A percentile compares a stretch with the other conserved stretches of the same genome.
Conservation (phyloP, 306 rosid genomes). For the Albizia julibrissin region DNA sequence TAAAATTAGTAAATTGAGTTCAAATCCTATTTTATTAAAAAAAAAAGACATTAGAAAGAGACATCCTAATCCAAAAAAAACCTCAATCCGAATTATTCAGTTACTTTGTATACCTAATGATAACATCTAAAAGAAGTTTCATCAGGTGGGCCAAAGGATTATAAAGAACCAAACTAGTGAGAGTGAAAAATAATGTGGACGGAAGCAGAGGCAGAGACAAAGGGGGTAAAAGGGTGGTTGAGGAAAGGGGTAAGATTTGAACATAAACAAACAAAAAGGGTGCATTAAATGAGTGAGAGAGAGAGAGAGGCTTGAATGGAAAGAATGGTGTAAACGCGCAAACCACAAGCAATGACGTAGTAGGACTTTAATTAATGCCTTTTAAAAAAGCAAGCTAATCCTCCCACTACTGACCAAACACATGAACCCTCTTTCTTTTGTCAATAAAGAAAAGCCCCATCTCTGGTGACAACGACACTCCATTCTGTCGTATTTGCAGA, state of each 20-base stretch:
- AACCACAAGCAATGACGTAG: conserved; percentile 43
- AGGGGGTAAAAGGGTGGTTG: not conserved
- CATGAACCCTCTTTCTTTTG: conserved; percentile 42
- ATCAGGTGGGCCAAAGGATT: no score
- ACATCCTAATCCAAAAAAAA: no score
- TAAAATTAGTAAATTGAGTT: no score
- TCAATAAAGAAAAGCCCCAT: conserved; percentile 45
- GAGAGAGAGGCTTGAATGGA: conserved; percentile 39
- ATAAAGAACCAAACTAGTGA: no score
- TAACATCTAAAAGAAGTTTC: no score
- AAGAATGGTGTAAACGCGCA: conserved; percentile 51
- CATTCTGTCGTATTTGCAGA: conserved; percentile 52
- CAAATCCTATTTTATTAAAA: no score
- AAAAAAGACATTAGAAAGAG: no score
- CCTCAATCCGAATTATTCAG: no score
- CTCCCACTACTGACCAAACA: conserved; percentile 38
- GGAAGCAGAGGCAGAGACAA: no score
- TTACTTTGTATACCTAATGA: no score
- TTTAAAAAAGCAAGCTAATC: conserved; percentile 7
- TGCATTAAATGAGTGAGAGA: conserved; percentile 36
- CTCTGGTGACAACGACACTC: conserved; percentile 63
- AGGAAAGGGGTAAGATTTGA: not conserved
- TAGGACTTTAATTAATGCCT: conserved; percentile 23
- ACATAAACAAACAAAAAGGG: conserved; percentile 23
- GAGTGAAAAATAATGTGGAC: no score